A percentile compares a stretch with the other conserved stretches of the same genome.
phyloP scores from a whole-genome alignment of 345 rosid species.

The Noccaea caerulescens region DNA sequence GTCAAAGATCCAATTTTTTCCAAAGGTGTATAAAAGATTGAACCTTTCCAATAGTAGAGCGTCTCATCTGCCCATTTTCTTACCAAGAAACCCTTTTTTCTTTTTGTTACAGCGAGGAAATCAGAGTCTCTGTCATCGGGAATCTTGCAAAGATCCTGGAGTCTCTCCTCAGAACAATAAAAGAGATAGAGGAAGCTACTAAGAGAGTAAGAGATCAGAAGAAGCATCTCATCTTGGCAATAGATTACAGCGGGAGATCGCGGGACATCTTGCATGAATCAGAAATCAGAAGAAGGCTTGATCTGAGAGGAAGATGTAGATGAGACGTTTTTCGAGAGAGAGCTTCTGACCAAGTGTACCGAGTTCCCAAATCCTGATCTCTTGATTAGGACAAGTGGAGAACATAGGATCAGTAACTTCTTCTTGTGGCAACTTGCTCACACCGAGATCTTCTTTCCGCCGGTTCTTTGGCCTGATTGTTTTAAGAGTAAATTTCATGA shows the following conservation, averaged over 20 bases:
- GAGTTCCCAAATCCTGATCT: slow-evolving; percentile 67
- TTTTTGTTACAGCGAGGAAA: slow-evolving; percentile 48
- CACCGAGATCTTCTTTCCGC: slow-evolving; percentile 66
- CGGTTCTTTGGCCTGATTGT: slow-evolving; percentile 78
- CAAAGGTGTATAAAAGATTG: slow-evolving; percentile 42
- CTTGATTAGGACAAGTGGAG: slow-evolving; percentile 77
- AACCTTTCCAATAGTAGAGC: not conserved
- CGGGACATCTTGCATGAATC: slow-evolving; percentile 54
- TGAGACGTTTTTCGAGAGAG: slow-evolving; percentile 60
- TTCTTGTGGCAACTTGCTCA: slow-evolving; percentile 78
- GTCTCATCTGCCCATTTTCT: slow-evolving; percentile 1
- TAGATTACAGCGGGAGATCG: slow-evolving; percentile 74
- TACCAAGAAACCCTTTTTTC: not conserved
- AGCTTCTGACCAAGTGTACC: slow-evolving; percentile 59
- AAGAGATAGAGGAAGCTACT: slow-evolving; percentile 53
- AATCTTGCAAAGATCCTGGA: slow-evolving; percentile 56
- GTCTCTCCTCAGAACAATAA: slow-evolving; percentile 46
- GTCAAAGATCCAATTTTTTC: slow-evolving; percentile 46
- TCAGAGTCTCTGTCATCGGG: slow-evolving; percentile 59
- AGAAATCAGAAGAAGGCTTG: slow-evolving; percentile 49
- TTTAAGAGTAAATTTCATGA: slow-evolving; percentile 51
- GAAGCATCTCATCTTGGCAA: slow-evolving; percentile 65
- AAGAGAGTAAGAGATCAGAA: slow-evolving; percentile 39
- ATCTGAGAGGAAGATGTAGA: slow-evolving; percentile 56
- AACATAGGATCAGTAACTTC: slow-evolving; percentile 77